phyloP scores from a whole-genome alignment of 345 rosid genomes.

The Excoecaria cochinchinensis region DNA sequence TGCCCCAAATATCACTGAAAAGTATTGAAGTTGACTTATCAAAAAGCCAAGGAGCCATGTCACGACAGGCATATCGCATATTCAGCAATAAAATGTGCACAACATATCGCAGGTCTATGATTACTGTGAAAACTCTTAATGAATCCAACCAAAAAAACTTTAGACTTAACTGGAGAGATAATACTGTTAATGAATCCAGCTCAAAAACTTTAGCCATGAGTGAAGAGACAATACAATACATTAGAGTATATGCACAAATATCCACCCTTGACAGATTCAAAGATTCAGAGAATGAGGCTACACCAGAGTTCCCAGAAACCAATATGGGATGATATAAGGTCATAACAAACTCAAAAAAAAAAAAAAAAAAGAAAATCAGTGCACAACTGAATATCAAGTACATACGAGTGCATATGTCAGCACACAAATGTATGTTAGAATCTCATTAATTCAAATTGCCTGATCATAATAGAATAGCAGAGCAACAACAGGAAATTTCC shows the following conservation, averaged over 20 bases:
- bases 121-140: not conserved
- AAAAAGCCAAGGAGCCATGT: not conserved
- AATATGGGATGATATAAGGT: not conserved
- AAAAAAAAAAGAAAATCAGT: not conserved
- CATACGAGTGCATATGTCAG: not conserved
- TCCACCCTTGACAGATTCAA: not conserved
- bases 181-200: not conserved
- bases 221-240: not conserved
- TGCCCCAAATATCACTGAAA: not conserved
- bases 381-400: not conserved
- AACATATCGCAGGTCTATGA: not conserved
- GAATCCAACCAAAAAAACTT: not conserved
- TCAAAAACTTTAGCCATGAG: not conserved
- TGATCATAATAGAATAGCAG: not conserved
- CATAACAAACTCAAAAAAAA: not conserved
- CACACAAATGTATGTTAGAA: not conserved
- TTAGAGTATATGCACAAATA: no score
- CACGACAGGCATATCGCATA: not conserved
- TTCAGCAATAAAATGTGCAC: not conserved
- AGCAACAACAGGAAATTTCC: not conserved
- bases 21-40: not conserved
- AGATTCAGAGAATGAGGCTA: not conserved
- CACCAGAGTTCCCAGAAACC: not conserved
- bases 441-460: not conserved
- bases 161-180: no score